phyloP scores from a whole-genome alignment of 1,139 yeast genomes.

The Pichia sp. region DNA sequence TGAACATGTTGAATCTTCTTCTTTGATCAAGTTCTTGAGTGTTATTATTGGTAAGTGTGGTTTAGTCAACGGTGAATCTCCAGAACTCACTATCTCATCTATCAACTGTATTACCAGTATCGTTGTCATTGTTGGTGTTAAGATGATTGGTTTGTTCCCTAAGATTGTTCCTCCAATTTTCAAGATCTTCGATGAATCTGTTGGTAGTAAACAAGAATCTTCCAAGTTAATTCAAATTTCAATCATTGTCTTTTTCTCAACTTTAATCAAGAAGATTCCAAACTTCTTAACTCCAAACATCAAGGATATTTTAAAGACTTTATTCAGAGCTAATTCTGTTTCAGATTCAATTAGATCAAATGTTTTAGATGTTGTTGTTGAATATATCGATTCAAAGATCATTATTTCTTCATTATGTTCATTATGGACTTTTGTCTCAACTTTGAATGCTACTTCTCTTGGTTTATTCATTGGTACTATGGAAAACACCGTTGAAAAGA shows the following conservation, averaged over 20 bases:
- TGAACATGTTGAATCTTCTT: conserved; percentile 43
- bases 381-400: conserved; percentile 64
- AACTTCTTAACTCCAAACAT: conserved; percentile 76
- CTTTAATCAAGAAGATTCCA: conserved; percentile 81
- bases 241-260: conserved; percentile 66
- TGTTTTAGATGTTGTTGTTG: conserved; percentile 62
- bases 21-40: conserved; percentile 48
- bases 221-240: conserved; percentile 56
- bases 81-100: conserved; percentile 74
- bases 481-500: conserved; percentile 60
- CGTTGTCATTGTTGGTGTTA: conserved; percentile 76
- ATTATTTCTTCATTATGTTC: conserved; percentile 61
- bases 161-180: conserved; percentile 78
- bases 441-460: conserved; percentile 45
- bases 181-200: conserved; percentile 49
- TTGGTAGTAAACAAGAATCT: conserved; percentile 35
- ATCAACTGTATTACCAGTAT: conserved; percentile 70
- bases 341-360: conserved; percentile 60
- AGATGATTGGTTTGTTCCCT: conserved; percentile 81
- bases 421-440: conserved; percentile 60
- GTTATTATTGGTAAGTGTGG: conserved; percentile 48
- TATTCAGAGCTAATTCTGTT: conserved; percentile 58
- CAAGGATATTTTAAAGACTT: conserved; percentile 54
- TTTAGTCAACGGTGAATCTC: conserved; percentile 43
- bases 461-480: conserved; percentile 69